Percentiles rank a stretch among this genome's conserved stretches.
phyloP scores from a whole-genome alignment of 345 rosid genomes.

The Eucalyptus marginata region DNA sequence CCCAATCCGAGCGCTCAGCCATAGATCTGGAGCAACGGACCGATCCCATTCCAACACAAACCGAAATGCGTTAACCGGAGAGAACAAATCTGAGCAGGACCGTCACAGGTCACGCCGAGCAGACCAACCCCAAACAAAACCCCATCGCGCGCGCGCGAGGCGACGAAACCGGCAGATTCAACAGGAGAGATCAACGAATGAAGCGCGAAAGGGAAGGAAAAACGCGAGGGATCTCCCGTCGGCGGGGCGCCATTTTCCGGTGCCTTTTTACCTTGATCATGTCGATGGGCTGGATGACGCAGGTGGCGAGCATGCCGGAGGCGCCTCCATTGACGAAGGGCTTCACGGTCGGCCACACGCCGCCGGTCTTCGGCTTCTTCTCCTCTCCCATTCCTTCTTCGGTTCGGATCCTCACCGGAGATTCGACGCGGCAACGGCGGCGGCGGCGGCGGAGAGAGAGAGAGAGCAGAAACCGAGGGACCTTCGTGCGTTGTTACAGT shows the following conservation, averaged over 20 bases:
- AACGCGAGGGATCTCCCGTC: background rate
- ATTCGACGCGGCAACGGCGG: background rate
- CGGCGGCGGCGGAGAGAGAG: background rate
- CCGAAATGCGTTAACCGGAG: background rate
- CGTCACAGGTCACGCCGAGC: background rate
- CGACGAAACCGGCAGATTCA: background rate
- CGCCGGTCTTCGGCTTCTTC: conserved; percentile 42
- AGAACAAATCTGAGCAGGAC: background rate
- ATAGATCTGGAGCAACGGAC: conserved; percentile 23
- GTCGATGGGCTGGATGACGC: conserved; percentile 95
- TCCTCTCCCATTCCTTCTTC: conserved; percentile 36
- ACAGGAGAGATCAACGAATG: background rate
- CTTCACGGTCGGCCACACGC: conserved; percentile 79
- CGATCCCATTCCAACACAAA: background rate
- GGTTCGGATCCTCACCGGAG: background rate
- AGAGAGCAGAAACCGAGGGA: background rate
- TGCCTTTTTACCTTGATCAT: conserved; percentile 69
- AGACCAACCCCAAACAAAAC: background rate
- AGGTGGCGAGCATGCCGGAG: conserved; percentile 98
- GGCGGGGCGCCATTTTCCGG: background rate
- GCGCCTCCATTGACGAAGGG: conserved; percentile 95
- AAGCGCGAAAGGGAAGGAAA: background rate
- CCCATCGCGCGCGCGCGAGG: background rate
- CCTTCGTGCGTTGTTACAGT: background rate
- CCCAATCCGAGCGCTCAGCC: background rate